phyloP scores from a whole-genome alignment of 331 rosid species.

The Saraca asoca region DNA sequence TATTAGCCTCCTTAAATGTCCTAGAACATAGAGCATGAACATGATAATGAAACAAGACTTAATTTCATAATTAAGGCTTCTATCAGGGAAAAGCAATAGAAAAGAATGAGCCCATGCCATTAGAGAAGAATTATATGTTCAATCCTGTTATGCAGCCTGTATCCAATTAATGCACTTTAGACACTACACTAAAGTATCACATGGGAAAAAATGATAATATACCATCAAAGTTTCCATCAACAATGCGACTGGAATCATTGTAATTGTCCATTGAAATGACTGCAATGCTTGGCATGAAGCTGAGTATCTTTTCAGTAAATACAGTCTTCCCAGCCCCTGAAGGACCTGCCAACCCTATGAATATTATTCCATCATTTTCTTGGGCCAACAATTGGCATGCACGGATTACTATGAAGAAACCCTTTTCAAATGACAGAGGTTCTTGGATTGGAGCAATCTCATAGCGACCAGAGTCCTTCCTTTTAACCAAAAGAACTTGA shows the following conservation, averaged over 20 bases:
- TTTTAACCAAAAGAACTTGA: slow-evolving; percentile 79
- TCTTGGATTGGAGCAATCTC: slow-evolving; percentile 73
- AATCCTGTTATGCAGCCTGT: slow-evolving; percentile 19
- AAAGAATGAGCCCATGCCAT: slow-evolving; percentile 7
- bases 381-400: slow-evolving; percentile 87
- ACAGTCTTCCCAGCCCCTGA: slow-evolving; percentile 98
- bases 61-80: background rate
- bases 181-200: slow-evolving; percentile 26
- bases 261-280: slow-evolving; percentile 98
- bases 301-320: slow-evolving; percentile 88
- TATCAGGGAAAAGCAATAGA: slow-evolving; percentile 25
- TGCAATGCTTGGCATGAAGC: slow-evolving; percentile 89
- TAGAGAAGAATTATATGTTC: slow-evolving; percentile 6
- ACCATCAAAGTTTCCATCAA: slow-evolving; percentile 98
- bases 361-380: slow-evolving; percentile 81
- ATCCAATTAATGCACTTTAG: slow-evolving; percentile 23
- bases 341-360: slow-evolving; percentile 98
- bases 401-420: slow-evolving; percentile 86
- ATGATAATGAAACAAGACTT: slow-evolving; percentile 22
- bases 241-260: slow-evolving; percentile 94
- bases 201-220: slow-evolving; percentile 40
- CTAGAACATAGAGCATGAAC: slow-evolving; percentile 25
- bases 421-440: slow-evolving; percentile 90
- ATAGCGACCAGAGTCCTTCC: slow-evolving; percentile 64
- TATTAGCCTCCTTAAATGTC: slow-evolving; percentile 20